Evolutionary conservation across 2,329 filamentous ascomycete genomes (phyloP).

Genomic region (Verticillium albo-atrum): DNA sequence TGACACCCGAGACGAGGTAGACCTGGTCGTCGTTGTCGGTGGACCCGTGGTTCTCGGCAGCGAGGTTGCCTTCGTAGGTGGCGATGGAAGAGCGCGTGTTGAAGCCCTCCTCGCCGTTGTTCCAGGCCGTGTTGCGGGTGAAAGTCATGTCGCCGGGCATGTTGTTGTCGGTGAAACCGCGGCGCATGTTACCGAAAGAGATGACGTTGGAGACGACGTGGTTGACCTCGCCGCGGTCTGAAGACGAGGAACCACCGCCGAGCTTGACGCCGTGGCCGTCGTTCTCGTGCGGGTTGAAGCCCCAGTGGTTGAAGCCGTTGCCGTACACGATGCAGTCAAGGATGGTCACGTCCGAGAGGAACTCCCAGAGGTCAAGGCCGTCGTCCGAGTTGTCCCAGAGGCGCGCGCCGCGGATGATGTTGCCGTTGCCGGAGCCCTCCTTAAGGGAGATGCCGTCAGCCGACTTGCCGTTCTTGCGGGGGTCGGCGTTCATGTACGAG

Average conservation of each 20-base stretch:
- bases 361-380: conserved; percentile 34
- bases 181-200: conserved; percentile 36
- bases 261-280: conserved; percentile 48
- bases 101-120: conserved; percentile 35
- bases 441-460: conserved; percentile 40
- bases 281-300: conserved; percentile 33
- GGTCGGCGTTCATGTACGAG: conserved; percentile 32
- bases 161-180: conserved; percentile 43
- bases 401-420: conserved; percentile 32
- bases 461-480: conserved; percentile 40
- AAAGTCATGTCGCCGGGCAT: conserved; percentile 33
- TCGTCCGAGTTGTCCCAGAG: conserved; percentile 43
- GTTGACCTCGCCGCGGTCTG: conserved; percentile 29
- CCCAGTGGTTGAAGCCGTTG: conserved; percentile 40
- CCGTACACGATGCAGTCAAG: conserved; percentile 40
- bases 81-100: conserved; percentile 12
- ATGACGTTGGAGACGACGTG: conserved; percentile 39
- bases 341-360: conserved; percentile 34
- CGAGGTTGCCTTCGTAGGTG: conserved; percentile 10
- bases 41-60: conserved; percentile 5
- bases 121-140: conserved; percentile 38
- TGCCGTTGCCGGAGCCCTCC: conserved; percentile 36
- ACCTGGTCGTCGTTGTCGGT: conserved; percentile 3
- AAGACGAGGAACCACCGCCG: conserved; percentile 26
- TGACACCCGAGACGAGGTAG: conserved; percentile 5